Conservation (phyloP, 345 rosid genomes). For the Nephelium lappaceum region DNA sequence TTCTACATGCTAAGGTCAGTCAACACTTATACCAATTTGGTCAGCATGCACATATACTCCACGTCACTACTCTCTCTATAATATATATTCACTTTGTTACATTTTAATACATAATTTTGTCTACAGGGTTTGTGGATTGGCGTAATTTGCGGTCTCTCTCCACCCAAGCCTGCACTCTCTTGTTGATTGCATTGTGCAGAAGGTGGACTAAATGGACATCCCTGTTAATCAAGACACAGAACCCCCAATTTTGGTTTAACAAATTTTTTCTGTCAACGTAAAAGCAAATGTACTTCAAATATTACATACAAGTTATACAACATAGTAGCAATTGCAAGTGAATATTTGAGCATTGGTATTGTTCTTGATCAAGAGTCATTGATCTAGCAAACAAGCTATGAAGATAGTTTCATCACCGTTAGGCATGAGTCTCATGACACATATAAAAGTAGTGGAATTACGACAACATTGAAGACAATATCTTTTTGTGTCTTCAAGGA, state of each 20-base stretch:
- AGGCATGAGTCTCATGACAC: no score
- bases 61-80: no score
- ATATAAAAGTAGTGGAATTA: no score
- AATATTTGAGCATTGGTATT: not conserved
- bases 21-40: not conserved
- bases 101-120: not conserved
- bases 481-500: no score
- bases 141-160: conserved; percentile 65
- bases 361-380: no score
- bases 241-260: conserved; percentile 1
- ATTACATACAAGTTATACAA: not conserved
- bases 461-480: no score
- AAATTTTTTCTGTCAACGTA: not conserved
- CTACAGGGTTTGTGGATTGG: conserved; percentile 83
- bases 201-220: conserved; percentile 52
- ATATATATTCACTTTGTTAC: no score
- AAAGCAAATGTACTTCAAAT: not conserved
- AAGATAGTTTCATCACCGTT: no score
- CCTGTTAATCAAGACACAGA: not conserved
- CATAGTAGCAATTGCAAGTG: not conserved
- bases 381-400: no score
- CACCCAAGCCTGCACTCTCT: conserved; percentile 47
- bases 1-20: conserved; percentile 53
- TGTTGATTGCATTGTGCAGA: conserved; percentile 42
- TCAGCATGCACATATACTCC: not conserved